Percentiles rank a stretch among this genome's conserved stretches.
These are phyloP conservation scores for Liquidambar formosana DNA, from an alignment of 164 flowering plant species.

Conservation along the genomic window DNA sequence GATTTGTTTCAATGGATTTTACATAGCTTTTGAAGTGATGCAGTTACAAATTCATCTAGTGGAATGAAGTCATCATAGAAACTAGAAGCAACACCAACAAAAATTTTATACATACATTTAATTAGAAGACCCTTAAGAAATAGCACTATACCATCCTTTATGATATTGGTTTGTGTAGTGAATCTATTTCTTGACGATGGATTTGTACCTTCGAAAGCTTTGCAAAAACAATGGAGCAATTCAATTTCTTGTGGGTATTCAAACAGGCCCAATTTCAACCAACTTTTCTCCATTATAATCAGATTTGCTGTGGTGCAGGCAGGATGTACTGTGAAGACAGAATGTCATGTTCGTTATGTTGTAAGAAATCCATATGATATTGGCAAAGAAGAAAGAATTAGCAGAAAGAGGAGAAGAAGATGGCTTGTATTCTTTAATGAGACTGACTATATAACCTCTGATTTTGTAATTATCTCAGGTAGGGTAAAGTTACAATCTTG, in stretches of 20 bases:
- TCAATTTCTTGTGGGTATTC: neutral
- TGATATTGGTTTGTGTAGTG: no score
- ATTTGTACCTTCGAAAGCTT: no score
- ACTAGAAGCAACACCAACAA: no score
- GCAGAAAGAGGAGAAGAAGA: slow-evolving; percentile 31
- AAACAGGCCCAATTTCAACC: neutral
- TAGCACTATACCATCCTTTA: no score
- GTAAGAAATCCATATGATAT: slow-evolving; percentile 25
- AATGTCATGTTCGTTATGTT: slow-evolving; percentile 45
- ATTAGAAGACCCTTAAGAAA: no score
- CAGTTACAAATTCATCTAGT: no score
- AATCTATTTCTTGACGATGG: no score
- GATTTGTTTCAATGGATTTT: neutral
- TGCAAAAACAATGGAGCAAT: no score
- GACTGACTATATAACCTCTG: slow-evolving; percentile 39
- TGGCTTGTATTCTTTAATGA: slow-evolving; percentile 59
- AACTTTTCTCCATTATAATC: neutral
- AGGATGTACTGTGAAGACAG: slow-evolving; percentile 57
- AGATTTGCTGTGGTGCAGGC: slow-evolving; percentile 33
- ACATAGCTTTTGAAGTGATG: no score
- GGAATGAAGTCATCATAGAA: no score
- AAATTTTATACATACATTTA: no score
- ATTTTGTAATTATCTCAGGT: slow-evolving; percentile 66
- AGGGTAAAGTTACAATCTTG: neutral
- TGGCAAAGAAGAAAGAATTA: slow-evolving; percentile 6